These are phyloP conservation scores for Saccharomyces kudriavzevii DNA, from an alignment of 805 yeast species.

Conservation along the genomic window DNA sequence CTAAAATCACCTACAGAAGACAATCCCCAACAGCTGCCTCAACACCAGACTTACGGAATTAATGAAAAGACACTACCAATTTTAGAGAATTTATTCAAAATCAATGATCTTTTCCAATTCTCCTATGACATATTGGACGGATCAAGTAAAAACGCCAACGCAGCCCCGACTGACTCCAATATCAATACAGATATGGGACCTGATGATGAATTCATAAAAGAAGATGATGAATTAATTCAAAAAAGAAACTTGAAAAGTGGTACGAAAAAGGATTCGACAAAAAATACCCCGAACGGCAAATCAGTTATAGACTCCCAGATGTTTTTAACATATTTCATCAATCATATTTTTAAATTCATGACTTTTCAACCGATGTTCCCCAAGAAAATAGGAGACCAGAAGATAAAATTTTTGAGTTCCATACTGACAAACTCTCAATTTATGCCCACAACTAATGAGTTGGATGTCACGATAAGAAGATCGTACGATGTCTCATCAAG, in stretches of 20 bases:
- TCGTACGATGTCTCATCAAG: constrained; percentile 39
- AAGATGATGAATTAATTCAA: not conserved
- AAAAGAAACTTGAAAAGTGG: not conserved
- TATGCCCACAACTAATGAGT: constrained; percentile 19
- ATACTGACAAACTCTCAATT: constrained; percentile 12
- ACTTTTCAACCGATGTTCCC: constrained; percentile 41
- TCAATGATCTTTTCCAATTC: constrained; percentile 17
- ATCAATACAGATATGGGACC: not conserved
- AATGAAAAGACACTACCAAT: constrained; percentile 22
- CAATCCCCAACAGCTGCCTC: not conserved
- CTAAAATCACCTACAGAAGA: constrained; percentile 6
- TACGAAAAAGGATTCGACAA: not conserved
- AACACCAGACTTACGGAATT: constrained; percentile 5
- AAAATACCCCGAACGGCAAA: not conserved
- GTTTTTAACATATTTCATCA: constrained; percentile 33
- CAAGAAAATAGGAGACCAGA: constrained; percentile 15
- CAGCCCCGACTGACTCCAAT: not conserved
- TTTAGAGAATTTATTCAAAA: constrained; percentile 44
- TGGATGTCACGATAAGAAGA: constrained; percentile 20
- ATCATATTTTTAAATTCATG: constrained; percentile 35
- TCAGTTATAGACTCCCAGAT: constrained; percentile 11
- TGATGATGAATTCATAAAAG: not conserved
- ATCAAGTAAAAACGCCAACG: not conserved
- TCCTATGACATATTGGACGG: not conserved
- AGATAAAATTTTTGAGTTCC: constrained; percentile 15